These are phyloP conservation scores for Xylariaceae sp. DNA, from an alignment of 2,329 filamentous ascomycete genomes.

Conservation along the genomic window DNA sequence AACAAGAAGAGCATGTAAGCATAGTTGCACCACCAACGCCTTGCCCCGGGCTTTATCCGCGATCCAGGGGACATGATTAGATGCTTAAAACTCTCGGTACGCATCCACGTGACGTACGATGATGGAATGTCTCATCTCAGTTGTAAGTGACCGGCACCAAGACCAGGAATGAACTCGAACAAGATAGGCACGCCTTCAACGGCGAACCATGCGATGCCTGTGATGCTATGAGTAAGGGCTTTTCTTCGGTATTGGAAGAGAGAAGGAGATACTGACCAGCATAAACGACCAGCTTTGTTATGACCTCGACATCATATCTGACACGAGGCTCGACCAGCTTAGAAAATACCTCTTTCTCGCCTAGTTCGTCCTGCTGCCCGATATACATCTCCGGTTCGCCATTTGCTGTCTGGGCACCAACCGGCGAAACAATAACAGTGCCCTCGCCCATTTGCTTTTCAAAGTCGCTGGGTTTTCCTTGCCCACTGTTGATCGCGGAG, in stretches of 20 bases:
- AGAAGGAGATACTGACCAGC: conserved; percentile 65
- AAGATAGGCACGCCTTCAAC: conserved; percentile 54
- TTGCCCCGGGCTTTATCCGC: conserved; percentile 18
- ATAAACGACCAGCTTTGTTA: conserved; percentile 96
- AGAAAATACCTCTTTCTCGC: conserved; percentile 83
- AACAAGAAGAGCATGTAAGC: conserved; percentile 6
- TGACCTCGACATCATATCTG: conserved; percentile 96
- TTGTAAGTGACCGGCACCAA: conserved; percentile 44
- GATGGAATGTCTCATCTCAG: conserved; percentile 29
- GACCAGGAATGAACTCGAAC: conserved; percentile 49
- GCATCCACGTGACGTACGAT: conserved; percentile 19
- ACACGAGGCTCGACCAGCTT: conserved; percentile 85
- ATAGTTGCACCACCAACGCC: conserved; percentile 25
- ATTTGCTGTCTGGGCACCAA: conserved; percentile 42
- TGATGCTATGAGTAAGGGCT: conserved; percentile 7
- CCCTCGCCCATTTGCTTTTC: conserved; percentile 78
- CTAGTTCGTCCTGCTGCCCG: conserved; percentile 58
- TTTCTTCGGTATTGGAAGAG: not conserved
- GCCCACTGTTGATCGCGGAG: conserved; percentile 34
- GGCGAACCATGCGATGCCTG: conserved; percentile 44
- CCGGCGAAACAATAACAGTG: conserved; percentile 49
- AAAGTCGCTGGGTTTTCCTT: conserved; percentile 59
- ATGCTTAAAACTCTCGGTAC: conserved; percentile 19
- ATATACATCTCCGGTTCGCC: conserved; percentile 48
- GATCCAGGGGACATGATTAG: conserved; percentile 19